Percentiles rank a stretch among this genome's conserved stretches.
phyloP scores from a whole-genome alignment of 2,329 filamentous ascomycete genomes.

The Colletotrichum shisoi region DNA sequence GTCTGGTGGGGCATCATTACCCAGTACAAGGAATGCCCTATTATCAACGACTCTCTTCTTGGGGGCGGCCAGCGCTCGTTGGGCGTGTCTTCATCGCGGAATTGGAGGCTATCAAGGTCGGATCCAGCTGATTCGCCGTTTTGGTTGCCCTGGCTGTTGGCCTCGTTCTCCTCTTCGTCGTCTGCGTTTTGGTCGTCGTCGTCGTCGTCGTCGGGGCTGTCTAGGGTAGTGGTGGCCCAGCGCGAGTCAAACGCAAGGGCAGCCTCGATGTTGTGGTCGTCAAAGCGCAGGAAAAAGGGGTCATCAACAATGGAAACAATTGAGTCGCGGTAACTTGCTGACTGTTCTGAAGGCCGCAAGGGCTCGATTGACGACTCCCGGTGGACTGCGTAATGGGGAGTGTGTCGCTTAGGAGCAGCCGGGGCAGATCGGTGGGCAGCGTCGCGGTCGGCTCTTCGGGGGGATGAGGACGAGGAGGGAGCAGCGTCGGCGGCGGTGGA shows the following conservation, averaged over 20 bases:
- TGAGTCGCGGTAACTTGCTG: constrained; percentile 54
- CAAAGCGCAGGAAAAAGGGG: constrained; percentile 61
- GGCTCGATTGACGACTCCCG: constrained; percentile 38
- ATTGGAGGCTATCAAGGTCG: constrained; percentile 36
- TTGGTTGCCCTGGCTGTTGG: constrained; percentile 43
- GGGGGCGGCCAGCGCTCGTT: constrained; percentile 55
- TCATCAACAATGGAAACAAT: constrained; percentile 64
- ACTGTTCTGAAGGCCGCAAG: constrained; percentile 44
- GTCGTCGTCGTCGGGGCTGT: constrained; percentile 41
- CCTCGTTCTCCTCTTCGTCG: constrained; percentile 36
- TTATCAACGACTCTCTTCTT: constrained; percentile 60
- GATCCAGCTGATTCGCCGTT: constrained; percentile 18
- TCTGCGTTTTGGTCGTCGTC: constrained; percentile 31
- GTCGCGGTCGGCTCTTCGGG: constrained; percentile 38
- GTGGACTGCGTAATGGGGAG: constrained; percentile 37
- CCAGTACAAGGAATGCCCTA: constrained; percentile 49
- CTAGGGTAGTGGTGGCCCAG: constrained; percentile 40
- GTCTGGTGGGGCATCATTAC: constrained; percentile 46
- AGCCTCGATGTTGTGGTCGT: constrained; percentile 48
- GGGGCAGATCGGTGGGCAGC: constrained; percentile 40
- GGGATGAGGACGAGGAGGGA: constrained; percentile 24
- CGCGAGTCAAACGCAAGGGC: constrained; percentile 43
- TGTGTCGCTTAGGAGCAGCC: constrained; percentile 37
- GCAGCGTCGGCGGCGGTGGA: constrained; percentile 21
- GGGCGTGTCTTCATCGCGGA: constrained; percentile 51